phyloP scores from a whole-genome alignment of 768 basidiomycete species.

The Psilocybe azurescens region DNA sequence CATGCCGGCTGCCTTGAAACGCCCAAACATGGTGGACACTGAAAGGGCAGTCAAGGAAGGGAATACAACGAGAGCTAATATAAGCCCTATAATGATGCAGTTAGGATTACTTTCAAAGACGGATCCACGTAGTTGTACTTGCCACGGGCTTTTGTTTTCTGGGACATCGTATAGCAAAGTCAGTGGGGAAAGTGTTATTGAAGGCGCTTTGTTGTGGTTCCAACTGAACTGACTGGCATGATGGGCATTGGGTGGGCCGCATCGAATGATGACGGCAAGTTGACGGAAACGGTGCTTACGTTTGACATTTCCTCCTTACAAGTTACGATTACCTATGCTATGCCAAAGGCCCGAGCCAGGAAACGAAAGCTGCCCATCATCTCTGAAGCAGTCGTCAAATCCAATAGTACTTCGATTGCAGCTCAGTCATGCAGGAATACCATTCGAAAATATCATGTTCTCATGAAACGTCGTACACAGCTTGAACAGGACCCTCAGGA shows the following conservation, averaged over 20 bases:
- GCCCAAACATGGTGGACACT: conserved; percentile 39
- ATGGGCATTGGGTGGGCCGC: not conserved
- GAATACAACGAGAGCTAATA: conserved; percentile 44
- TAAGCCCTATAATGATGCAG: conserved; percentile 16
- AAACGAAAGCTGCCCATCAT: conserved; percentile 43
- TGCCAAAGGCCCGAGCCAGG: conserved; percentile 37
- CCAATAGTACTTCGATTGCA: conserved; percentile 45
- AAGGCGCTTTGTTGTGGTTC: not conserved
- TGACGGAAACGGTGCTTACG: not conserved
- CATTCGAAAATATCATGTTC: conserved; percentile 82
- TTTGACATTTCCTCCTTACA: not conserved
- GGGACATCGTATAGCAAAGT: conserved; percentile 1
- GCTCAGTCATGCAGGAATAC: conserved; percentile 68
- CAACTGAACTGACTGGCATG: not conserved
- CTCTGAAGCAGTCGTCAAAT: conserved; percentile 11
- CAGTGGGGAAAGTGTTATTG: not conserved
- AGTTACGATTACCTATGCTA: conserved; percentile 12
- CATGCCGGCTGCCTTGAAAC: conserved; percentile 35
- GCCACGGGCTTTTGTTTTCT: conserved; percentile 3
- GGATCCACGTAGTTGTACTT: not conserved
- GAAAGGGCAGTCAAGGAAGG: conserved; percentile 41
- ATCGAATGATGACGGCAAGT: not conserved
- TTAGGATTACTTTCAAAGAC: not conserved
- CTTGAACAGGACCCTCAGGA: conserved; percentile 41
- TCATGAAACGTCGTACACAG: conserved; percentile 71